Evolutionary conservation across 1,284 basidiomycete genomes (phyloP), one percentile per base, ranked within the genome.

Genomic region (Puccinia novopanici): DNA sequence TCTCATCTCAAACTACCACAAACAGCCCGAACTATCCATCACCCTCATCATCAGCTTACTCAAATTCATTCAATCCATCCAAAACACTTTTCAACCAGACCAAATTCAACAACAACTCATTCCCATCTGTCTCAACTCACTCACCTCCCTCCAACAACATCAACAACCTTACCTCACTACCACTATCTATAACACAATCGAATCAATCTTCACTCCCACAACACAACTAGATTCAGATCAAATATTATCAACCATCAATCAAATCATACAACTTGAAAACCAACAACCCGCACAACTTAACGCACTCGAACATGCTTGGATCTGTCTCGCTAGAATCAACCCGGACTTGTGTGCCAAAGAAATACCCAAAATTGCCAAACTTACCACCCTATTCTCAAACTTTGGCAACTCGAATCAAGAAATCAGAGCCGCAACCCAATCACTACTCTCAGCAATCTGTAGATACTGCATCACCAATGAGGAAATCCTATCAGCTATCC

Each of bases 191-290:
- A 24, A 89, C 93, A 79, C 87, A 95, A 59, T 89, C 80, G 91
- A 91, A 42, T 88, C 96, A 54, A 87, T 95, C 37, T 88, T 90
- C 12, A 92, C 92, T 0, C 89, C 91, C 0, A 93, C 94, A 17
- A 87, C 89, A 61, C 90, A 91, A 85, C 81, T 83, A 83, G 50
- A 55, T 4, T 3, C 24, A 34, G 27, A 88, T 90, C 8, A 90
- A 82, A n/a, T 83, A 85, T 4, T 82, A 84, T 30, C 86, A 87
- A 81, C 86, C 30, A 84, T 86, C 9, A 86, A 87, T 27, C 86
- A 87, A 61, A 74, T 84, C 54, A 27, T 50, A n/a, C 34, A 75
- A 24, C 22, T 55, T 13, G 40, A 67, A 22, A n/a, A n/a, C n/a
- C 17, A 54, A 30, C 12, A 27, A 45, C 89, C 92, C 6, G 89